Base-by-base conservation (phyloP, 1,139 yeast species). In the Yamadazyma dendronema region DNA sequence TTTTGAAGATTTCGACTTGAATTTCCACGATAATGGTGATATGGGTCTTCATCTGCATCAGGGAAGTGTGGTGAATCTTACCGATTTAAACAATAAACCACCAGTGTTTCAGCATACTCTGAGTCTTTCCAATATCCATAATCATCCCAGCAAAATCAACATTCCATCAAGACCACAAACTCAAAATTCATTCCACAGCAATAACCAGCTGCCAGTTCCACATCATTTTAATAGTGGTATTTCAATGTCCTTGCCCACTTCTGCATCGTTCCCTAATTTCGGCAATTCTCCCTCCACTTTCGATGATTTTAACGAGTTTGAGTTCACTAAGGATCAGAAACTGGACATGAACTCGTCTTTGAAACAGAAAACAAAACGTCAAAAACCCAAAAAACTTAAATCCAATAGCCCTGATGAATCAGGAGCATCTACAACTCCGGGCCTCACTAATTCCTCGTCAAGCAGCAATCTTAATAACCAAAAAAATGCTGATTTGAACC, bases 281-380 rank as follows among this genome's bases (percentile, higher is more conserved):
- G 30, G 27, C 35, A 38, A 44, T 22, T 47, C 50, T 12, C 52
- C 52, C 2, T 11, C 43, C 13, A 28, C 25, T 17, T 42, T 46
- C 17, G 48, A 45, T 13, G 48, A 45, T 22, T 13, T 40, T 4
- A 41, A 36, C 24, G 45, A 43, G 24, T 48, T 46, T 30, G 52
- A 48, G 23, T 34, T 28, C 16, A 39, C 41, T 17, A 39, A 36
- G 21, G 40, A 41, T 12, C 38, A 35, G 30, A 41, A 40, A 15
- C 29, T 37, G 28, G 49, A 46, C 24, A 19, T 36, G 31, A 35
- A 40, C 13, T 31, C 41, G 10, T 36, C 41, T 16, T 25, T 38
- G 11, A 47, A 40, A 19, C 48, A 46, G 5, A 47, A 44, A 34
- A 17, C 28, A n/a, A 47, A 47, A 25, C 31, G 45, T 17, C 29